phyloP scores from a whole-genome alignment of 2,329 filamentous ascomycete genomes.

The Fusarium sacchari region DNA sequence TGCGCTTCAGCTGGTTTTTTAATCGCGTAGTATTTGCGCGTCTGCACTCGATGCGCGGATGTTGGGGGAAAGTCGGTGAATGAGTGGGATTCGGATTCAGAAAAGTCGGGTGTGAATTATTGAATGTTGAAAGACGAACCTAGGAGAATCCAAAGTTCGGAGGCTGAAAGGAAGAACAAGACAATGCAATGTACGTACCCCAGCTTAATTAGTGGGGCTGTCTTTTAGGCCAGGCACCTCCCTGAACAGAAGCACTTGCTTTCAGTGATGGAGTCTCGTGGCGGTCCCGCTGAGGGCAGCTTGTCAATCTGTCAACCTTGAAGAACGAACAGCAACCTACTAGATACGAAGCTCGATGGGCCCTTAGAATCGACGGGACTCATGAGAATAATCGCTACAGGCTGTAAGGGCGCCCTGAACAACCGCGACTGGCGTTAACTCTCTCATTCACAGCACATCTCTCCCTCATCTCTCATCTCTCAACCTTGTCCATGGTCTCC shows the following conservation, averaged over 20 bases:
- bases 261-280: slow-evolving; percentile 34
- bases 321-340: not conserved
- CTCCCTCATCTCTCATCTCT: slow-evolving; percentile 19
- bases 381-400: not conserved
- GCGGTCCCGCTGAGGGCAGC: slow-evolving; percentile 24
- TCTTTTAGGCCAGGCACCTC: slow-evolving; percentile 14
- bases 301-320: slow-evolving; percentile 31
- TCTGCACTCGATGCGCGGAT: not conserved
- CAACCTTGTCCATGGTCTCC: slow-evolving; percentile 34
- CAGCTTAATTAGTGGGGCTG: slow-evolving; percentile 39
- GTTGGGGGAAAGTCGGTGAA: not conserved
- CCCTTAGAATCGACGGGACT: not conserved
- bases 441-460: slow-evolving; percentile 19
- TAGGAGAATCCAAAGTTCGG: slow-evolving; percentile 17
- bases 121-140: slow-evolving; percentile 18
- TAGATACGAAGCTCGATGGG: not conserved
- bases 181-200: slow-evolving; percentile 33
- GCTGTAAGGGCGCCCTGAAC: slow-evolving; percentile 1
- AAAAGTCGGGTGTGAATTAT: slow-evolving; percentile 8
- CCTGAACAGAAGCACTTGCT: slow-evolving; percentile 12
- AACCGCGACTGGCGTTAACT: not conserved
- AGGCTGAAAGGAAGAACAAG: slow-evolving; percentile 25
- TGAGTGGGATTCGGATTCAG: not conserved
- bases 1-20: not conserved
- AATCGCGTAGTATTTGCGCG: not conserved